Base-by-base conservation (phyloP, 352 stramenopile genomes). In the Blastocystis hominis region DNA sequence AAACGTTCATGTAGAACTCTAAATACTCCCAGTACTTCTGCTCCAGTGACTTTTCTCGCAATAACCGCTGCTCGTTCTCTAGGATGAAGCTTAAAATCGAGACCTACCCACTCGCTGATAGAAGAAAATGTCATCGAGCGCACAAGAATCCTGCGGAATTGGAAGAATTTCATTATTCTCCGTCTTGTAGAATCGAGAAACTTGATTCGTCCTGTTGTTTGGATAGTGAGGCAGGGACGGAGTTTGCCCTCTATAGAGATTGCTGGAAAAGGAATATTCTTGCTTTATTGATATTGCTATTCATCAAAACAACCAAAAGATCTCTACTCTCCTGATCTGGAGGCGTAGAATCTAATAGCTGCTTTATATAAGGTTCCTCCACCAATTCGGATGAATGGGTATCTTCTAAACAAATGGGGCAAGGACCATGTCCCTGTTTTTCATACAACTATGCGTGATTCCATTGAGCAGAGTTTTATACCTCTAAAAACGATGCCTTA, bases 1-100 rank as follows among this genome's bases (percentile, higher is more conserved):
- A 34, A 2, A 78, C 42, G 42, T 3, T 40, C 24, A 50, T 59
- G 42, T 78, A 78, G 42, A 78, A 78, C n/a, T 78, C 68, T 42
- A 78, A 34, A 34, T 78, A 78, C 40, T 78, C 15, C 68, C 68
- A 78, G 53, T 78, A 78, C 68, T 78, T 78, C 42, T 62, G 9
- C 40, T 78, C 68, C 46, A 78, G 40, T 15, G 36, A 42, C 62
- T 15, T n/a, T 30, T 78, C 36, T 7, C 42, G 36, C 10, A 17
- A 46, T 47, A 36, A 50, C 38, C 5, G 30, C 36, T n/a, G 20
- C 62, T 62, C 46, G 42, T 46, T 62, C 62, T 61, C 68, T 30
- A 42, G 24, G 4, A 30, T 30, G 24, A 30, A 30, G 24, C 24
- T 30, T 30, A 30, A 30, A 30, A 30, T 30, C 24, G 24, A 30